A percentile compares a stretch with the other conserved stretches of the same genome.
phyloP scores from a whole-genome alignment of 2,329 filamentous ascomycete species.

The Madurella mycetomatis region DNA sequence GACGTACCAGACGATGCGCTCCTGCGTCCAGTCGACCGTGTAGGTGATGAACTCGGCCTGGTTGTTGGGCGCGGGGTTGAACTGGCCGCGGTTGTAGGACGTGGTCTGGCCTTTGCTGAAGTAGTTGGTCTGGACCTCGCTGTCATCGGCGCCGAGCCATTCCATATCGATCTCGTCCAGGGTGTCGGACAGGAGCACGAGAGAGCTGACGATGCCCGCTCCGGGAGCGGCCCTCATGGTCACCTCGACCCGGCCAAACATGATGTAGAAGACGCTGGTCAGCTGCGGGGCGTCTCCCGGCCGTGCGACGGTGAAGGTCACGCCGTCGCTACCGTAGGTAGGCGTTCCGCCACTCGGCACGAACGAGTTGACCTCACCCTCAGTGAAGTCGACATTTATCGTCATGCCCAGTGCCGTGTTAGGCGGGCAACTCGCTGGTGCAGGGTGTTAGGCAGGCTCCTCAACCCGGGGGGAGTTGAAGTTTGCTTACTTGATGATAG shows the following conservation, averaged over 20 bases:
- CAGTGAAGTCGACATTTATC: conserved; percentile 78
- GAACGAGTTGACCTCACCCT: conserved; percentile 75
- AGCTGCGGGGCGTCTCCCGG: conserved; percentile 83
- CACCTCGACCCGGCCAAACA: conserved; percentile 91
- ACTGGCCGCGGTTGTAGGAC: conserved; percentile 82
- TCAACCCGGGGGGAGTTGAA: not conserved
- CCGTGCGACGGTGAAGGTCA: conserved; percentile 70
- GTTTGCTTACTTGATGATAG: conserved; percentile 27
- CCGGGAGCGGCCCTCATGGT: conserved; percentile 83
- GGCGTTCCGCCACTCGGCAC: conserved; percentile 61
- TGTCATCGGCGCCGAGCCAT: conserved; percentile 76
- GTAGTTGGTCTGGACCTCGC: conserved; percentile 91
- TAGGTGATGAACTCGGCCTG: conserved; percentile 80
- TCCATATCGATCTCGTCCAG: conserved; percentile 98
- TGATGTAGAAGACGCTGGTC: conserved; percentile 92
- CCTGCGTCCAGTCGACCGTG: conserved; percentile 83
- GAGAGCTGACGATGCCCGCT: conserved; percentile 85
- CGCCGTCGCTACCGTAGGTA: conserved; percentile 72
- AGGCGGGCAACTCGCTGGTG: conserved; percentile 59
- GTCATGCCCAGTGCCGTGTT: conserved; percentile 78
- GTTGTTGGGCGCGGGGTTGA: conserved; percentile 65
- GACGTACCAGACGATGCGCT: conserved; percentile 82
- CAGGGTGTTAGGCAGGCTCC: conserved; percentile 14
- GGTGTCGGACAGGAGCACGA: conserved; percentile 84
- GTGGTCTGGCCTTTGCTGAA: conserved; percentile 88